Conservation (phyloP, 257 asterid genomes). For the Buddleja alternifolia region DNA sequence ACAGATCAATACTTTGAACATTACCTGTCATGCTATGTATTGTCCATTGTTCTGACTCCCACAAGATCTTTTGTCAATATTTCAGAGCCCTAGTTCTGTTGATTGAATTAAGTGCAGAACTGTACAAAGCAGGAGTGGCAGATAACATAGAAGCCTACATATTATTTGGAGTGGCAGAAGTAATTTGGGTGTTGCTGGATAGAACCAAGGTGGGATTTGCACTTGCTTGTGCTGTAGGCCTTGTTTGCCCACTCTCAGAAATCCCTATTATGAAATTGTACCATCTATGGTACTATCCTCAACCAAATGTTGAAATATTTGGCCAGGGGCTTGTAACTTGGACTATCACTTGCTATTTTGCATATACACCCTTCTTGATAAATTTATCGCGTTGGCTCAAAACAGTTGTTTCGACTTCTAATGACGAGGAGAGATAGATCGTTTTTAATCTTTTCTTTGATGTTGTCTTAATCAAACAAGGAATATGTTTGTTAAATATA, state of each 20-base stretch:
- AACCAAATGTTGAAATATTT: conserved; percentile 61
- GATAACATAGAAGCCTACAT: conserved; percentile 68
- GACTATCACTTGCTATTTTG: conserved; percentile 76
- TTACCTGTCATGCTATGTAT: no score
- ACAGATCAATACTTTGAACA: no score
- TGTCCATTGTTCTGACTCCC: no score
- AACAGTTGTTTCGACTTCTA: conserved; percentile 29
- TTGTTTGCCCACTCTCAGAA: conserved; percentile 73
- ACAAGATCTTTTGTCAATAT: neutral
- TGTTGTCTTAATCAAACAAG: no score
- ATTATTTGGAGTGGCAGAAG: conserved; percentile 67
- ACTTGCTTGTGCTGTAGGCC: conserved; percentile 63
- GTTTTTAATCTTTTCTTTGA: no score
- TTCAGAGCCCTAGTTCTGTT: conserved; percentile 62
- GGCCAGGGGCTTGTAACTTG: conserved; percentile 79
- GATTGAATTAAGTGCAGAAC: conserved; percentile 70
- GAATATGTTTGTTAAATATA: no score
- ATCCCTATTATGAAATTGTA: conserved; percentile 62
- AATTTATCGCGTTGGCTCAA: conserved; percentile 65
- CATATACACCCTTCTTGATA: conserved; percentile 66
- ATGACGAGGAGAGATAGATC: conserved; percentile 18
- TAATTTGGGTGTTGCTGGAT: conserved; percentile 62
- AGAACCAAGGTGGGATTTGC: conserved; percentile 61
- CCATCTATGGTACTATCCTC: conserved; percentile 80
- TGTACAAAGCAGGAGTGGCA: conserved; percentile 69